Evolutionary conservation across 2,329 filamentous ascomycete species (phyloP), one percentile per base, ranked within the genome.

Genomic region (Penicillium sp.): DNA sequence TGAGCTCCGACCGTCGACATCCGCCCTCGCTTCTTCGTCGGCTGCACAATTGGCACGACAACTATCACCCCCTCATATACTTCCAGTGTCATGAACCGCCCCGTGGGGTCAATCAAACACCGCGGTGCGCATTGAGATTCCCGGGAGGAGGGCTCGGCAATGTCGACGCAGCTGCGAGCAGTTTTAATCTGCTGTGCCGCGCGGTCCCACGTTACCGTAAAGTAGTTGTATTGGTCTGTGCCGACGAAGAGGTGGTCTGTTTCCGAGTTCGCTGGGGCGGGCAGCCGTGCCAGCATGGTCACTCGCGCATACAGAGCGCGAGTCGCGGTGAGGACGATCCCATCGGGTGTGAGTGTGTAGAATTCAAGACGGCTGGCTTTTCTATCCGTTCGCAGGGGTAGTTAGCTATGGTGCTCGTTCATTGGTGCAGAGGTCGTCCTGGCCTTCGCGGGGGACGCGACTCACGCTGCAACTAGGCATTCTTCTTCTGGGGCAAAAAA

Each of bases 191-290:
- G 71, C 16, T 74, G 76, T 19, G 64, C 71, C 1, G 79, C 70
- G 0, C 78, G 63, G 60, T 96, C 84, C 91, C 93, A 99, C 13
- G 80, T 83, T 16, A 95, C 71, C 1, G 89, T 95, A 69, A 97
- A 95, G 73, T 95, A 97, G 62, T 90, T 85, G 60, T 88, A 87
- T 47, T 87, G 83, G 65, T 95, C 87, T 39, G 93, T 99, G 41
- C 90, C 92, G 49, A 99, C 80, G 66, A 99, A 95, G 53, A 99
- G 81, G 54, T 96, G 82, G 60, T 97, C 90, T 40, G 84, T 89
- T 4, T 78, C 72, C 25, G 85, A 84, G 59, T 88, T 82, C 41
- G 83, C 82, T 5, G 91, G 89, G 3, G 63, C 59, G 1, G 66
- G 65, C 4, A 71, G 63, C 16, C 66, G 63, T 22, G 83, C 83